Conservation (phyloP, 768 basidiomycete species). For the Serendipita vermifera region DNA sequence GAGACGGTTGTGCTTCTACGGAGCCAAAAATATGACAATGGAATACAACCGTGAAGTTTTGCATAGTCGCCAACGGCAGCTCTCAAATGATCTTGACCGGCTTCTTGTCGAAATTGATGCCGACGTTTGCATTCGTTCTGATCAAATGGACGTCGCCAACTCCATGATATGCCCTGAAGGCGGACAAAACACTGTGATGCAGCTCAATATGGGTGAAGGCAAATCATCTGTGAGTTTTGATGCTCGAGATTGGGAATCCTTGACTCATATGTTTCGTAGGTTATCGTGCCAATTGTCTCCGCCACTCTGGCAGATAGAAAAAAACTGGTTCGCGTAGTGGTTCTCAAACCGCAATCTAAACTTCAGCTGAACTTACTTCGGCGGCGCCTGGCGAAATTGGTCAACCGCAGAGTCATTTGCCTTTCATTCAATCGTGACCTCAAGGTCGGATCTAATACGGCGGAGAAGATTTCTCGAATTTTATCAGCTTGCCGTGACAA, state of each 20-base stretch:
- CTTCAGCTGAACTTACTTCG: constrained; percentile 41
- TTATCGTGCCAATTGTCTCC: constrained; percentile 35
- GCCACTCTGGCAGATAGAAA: constrained; percentile 31
- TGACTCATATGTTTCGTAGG: background rate
- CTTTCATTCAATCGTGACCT: constrained; percentile 38
- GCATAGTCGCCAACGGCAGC: too few species aligned
- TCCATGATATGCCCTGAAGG: constrained; percentile 36
- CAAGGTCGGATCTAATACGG: constrained; percentile 16
- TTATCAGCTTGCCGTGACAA: constrained; percentile 28
- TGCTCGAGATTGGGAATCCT: background rate
- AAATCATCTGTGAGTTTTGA: constrained; percentile 30
- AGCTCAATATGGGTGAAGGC: constrained; percentile 49
- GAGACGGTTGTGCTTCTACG: too few species aligned
- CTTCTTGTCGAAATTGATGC: constrained; percentile 29
- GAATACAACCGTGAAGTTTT: too few species aligned
- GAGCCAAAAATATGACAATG: too few species aligned
- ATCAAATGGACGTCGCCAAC: constrained; percentile 31
- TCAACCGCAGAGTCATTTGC: constrained; percentile 35
- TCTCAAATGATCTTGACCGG: too few species aligned
- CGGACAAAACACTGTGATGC: constrained; percentile 28
- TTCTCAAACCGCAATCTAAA: constrained; percentile 33
- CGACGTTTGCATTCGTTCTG: constrained; percentile 30
- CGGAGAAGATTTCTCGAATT: constrained; percentile 21
- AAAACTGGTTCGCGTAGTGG: constrained; percentile 36
- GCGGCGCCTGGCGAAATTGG: constrained; percentile 32